Conservation (phyloP, 2,329 filamentous ascomycete genomes). For the Polytolypa hystricis region DNA sequence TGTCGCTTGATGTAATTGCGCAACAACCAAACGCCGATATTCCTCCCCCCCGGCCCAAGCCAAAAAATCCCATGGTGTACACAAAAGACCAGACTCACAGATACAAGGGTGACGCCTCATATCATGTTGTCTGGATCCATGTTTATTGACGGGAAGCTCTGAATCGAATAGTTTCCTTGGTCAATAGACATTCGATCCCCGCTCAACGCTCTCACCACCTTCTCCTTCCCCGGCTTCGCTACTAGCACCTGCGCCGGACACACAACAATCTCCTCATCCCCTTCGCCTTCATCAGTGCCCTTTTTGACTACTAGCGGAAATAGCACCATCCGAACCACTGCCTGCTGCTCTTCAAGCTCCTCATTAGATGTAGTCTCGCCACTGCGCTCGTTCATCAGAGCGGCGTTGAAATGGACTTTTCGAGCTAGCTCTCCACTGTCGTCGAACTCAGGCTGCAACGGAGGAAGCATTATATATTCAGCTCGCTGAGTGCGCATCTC, state of each 20-base stretch:
- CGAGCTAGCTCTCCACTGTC: conserved; percentile 79
- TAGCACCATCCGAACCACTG: conserved; percentile 79
- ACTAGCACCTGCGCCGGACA: conserved; percentile 90
- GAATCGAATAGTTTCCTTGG: conserved; percentile 24
- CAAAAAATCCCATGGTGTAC: too few species aligned
- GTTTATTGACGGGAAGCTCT: conserved; percentile 33
- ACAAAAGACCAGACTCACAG: too few species aligned
- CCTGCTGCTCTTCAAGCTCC: conserved; percentile 62
- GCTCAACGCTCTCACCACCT: conserved; percentile 27
- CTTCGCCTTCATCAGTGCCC: conserved; percentile 74
- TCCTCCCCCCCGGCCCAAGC: too few species aligned
- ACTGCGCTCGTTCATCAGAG: conserved; percentile 87
- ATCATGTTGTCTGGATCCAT: conserved; percentile 36
- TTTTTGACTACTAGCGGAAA: conserved; percentile 97
- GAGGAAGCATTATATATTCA: conserved; percentile 97
- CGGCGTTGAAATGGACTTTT: conserved; percentile 83
- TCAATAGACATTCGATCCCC: conserved; percentile 35
- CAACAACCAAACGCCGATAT: too few species aligned
- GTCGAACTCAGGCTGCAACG: conserved; percentile 88
- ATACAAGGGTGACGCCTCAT: conserved; percentile 32
- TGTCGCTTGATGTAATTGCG: too few species aligned
- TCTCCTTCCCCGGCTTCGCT: conserved; percentile 41
- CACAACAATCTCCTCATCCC: conserved; percentile 90
- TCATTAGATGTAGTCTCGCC: conserved; percentile 61
- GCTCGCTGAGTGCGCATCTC: conserved; percentile 96